Evolutionary conservation across 148 eudicot species (phyloP).

Genomic region (Limonium bicolor): DNA sequence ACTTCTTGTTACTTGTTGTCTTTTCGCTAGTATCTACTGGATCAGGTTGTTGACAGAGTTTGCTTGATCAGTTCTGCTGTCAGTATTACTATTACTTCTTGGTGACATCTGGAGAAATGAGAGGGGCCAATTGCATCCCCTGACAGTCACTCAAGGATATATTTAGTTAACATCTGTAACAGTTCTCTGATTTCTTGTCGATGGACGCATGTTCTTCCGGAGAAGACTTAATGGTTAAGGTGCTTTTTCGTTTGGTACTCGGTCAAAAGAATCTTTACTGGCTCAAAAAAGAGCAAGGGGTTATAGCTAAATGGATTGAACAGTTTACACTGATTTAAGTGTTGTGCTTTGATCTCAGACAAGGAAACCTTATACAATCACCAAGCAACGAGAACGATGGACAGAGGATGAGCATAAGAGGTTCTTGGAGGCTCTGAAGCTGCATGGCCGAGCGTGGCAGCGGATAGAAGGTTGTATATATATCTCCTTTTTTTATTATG

Average conservation of each 20-base stretch:
- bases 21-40: too few species aligned
- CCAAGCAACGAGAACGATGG: slow-evolving; percentile 99
- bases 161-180: slow-evolving; percentile 20
- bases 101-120: slow-evolving; percentile 18
- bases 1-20: too few species aligned
- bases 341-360: slow-evolving; percentile 27
- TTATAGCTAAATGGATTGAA: background rate
- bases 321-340: background rate
- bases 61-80: too few species aligned
- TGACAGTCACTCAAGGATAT: slow-evolving; percentile 21
- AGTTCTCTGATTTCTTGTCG: slow-evolving; percentile 10
- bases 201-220: slow-evolving; percentile 84
- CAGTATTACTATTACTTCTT: slow-evolving; percentile 5
- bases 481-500: background rate
- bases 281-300: background rate
- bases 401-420: slow-evolving; percentile 92
- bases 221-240: slow-evolving; percentile 76
- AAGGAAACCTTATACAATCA: slow-evolving; percentile 93
- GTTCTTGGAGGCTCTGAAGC: slow-evolving; percentile 92
- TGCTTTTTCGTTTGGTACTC: slow-evolving; percentile 1
- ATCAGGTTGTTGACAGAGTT: slow-evolving; percentile 1
- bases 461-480: slow-evolving; percentile 70
- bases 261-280: background rate
- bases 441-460: slow-evolving; percentile 99
- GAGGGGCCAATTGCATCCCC: slow-evolving; percentile 20